Conservation (phyloP, 805 yeast species). For the Candida andamanensis region DNA sequence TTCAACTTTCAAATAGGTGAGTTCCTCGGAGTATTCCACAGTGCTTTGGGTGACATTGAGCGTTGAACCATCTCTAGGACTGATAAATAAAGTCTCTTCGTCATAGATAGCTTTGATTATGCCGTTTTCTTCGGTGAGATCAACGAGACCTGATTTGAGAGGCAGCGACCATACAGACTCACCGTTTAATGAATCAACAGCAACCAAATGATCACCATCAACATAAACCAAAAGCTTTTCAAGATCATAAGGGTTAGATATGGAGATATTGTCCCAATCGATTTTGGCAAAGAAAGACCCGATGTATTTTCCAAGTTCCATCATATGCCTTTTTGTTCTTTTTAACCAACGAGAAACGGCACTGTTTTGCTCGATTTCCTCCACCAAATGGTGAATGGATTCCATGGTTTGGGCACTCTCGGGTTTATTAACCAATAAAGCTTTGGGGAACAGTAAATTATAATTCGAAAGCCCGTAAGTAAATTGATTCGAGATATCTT, state of each 20-base stretch:
- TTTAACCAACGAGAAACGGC: constrained; percentile 23
- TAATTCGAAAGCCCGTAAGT: constrained; percentile 3
- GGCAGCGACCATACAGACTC: constrained; percentile 32
- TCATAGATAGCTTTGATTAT: constrained; percentile 1
- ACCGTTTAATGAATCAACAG: constrained; percentile 39
- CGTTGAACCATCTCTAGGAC: constrained; percentile 15
- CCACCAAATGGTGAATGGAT: constrained; percentile 27
- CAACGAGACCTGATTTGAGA: constrained; percentile 11
- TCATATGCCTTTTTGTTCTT: constrained; percentile 28
- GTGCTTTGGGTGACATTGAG: not conserved
- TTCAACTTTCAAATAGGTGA: constrained; percentile 1
- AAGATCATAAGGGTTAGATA: constrained; percentile 22
- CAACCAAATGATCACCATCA: constrained; percentile 27
- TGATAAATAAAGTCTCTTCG: constrained; percentile 2
- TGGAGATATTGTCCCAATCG: constrained; percentile 3
- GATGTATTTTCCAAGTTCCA: constrained; percentile 26
- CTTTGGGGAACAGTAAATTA: constrained; percentile 5
- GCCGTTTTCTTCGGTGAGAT: not conserved
- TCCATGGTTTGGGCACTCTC: constrained; percentile 21
- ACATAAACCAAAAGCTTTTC: constrained; percentile 27
- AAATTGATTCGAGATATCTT: constrained; percentile 1
- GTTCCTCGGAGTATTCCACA: not conserved
- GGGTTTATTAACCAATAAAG: constrained; percentile 24
- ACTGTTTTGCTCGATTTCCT: constrained; percentile 18
- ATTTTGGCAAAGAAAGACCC: constrained; percentile 10